Base-by-base conservation (phyloP, 1,284 basidiomycete species). In the Xanthoconium separans region DNA sequence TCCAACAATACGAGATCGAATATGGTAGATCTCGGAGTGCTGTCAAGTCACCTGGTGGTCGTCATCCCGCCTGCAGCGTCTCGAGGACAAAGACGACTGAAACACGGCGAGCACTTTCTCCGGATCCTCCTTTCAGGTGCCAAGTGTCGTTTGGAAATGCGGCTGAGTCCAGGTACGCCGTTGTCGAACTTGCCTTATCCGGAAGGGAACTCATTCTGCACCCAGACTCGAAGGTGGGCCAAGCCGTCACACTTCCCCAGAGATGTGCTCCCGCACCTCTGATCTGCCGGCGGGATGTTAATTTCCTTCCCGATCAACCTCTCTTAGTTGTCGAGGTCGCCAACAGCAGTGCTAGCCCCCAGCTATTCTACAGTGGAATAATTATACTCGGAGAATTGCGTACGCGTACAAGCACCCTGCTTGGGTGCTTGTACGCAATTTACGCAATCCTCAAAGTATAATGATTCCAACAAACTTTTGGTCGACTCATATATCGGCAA, bases 1-100 rank as follows among this genome's bases (percentile, higher is more conserved):
- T 59, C 46, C 34, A 59, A 57, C 58, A 59, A 59, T 56, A 57
- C 30, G 16, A 29, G 33, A 18, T 30, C 40, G 16, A 31, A 30
- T n/a, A 11, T 8, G 40, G 18, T 53, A 24, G 27, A 53, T 53
- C 30, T 36, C 49, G 58, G 59, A 45, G 41, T 37, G 24, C 44
- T 52, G 39, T 51, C 46, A 41, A 29, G 15, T 36, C 34, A 36
- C n/a, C 9, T 12, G 31, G 10, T 8, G 5, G 36, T 46, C 56
- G 15, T 33, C 27, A 11, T 37, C 29, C 29, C 46, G 22, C 22
- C 41, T 47, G 15, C 22, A 27, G 24, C 18, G 3, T 22, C 22
- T 22, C 22, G 22, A 22, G 22, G 22, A 59, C 56, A 61, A 59
- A 30, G 7, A 29, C 20, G 36, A n/a, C 33, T 48, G 43, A 59